These are phyloP conservation scores for Rhizodiscina lignyota DNA, from an alignment of 495 filamentous ascomycete genomes.

Conservation along the genomic window DNA sequence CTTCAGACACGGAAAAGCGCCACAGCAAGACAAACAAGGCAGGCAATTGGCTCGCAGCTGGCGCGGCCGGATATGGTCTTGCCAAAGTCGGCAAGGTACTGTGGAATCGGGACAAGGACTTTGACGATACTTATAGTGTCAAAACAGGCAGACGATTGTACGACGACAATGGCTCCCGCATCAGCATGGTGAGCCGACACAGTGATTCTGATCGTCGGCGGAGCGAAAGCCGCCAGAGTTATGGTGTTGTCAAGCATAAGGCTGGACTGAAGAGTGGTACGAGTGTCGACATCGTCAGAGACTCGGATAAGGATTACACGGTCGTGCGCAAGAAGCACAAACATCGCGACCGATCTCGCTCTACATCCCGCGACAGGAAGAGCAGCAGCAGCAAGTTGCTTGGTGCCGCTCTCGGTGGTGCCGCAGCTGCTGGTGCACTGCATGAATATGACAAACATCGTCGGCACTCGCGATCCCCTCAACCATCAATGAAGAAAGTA, in stretches of 20 bases:
- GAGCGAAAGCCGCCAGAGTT: constrained; percentile 19
- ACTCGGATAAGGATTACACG: constrained; percentile 15
- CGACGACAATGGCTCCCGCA: no score
- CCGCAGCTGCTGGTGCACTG: no score
- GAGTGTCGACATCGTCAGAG: no score
- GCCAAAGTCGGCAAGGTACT: constrained; percentile 32
- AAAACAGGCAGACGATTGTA: constrained; percentile 27
- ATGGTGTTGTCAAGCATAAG: no score
- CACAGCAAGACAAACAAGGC: constrained; percentile 14
- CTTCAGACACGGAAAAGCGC: constrained; percentile 36
- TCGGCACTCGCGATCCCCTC: constrained; percentile 2
- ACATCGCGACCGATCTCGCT: constrained; percentile 27
- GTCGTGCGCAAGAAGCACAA: constrained; percentile 8
- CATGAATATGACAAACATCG: no score
- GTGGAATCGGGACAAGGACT: constrained; percentile 32
- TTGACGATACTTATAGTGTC: constrained; percentile 42
- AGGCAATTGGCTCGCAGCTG: constrained; percentile 33
- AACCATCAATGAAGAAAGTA: no score
- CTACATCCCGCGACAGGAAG: constrained; percentile 26
- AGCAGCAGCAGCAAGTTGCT: constrained; percentile 24
- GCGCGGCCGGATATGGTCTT: constrained; percentile 29
- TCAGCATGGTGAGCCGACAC: no score
- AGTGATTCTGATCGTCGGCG: constrained; percentile 17
- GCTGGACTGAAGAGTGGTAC: no score
- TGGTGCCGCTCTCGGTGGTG: constrained; percentile 23